Evolutionary conservation across 1,139 yeast genomes (phyloP), one percentile per base, ranked within the genome.

Genomic region (Lodderomyces margitis): DNA sequence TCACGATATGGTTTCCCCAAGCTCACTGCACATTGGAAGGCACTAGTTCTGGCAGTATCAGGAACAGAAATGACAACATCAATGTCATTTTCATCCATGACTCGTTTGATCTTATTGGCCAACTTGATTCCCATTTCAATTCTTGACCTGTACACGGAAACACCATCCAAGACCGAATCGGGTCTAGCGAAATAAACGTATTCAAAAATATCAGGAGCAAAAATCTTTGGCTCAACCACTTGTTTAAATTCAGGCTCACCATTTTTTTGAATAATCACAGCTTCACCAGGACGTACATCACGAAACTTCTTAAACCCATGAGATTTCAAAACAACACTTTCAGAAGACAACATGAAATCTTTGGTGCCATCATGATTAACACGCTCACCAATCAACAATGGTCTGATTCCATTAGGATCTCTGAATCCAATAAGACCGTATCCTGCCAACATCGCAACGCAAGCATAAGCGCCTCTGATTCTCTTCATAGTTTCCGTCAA

Each of bases 51-150:
- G 7, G 98, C 83, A 12, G 98, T 94, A 61, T 92, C 99, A 9
- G 99, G 99, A 7, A 92, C 98, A 1, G 98, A 97, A 42, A 92
- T 88, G 35, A 94, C 96, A 36, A 91, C 98, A 56, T 92, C 99
- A 46, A 92, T 84, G 46, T 78, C 79, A 44, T 77, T 71, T 36
- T 81, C 81, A 8, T 65, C 52, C 49, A 83, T 74, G n/a, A 69
- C 64, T 33, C 61, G 54, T 41, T 72, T 62, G 49, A 94, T 85
- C 57, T 82, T 85, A 39, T 73, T 67, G 8, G 98, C 98, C 45
- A 92, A 75, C 59, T 85, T 87, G 51, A 77, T 81, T 53, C 99
- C 99, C 98, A 94, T 94, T 49, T 83, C 91, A 50, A 92, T 75
- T 62, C 98, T 82, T 25, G 96, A 83, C 56, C 92, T 82, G 67